Percentiles rank a stretch among this genome's conserved stretches.
Conservation (phyloP, 2,329 filamentous ascomycete genomes). For the Ascochyta rabiei region DNA sequence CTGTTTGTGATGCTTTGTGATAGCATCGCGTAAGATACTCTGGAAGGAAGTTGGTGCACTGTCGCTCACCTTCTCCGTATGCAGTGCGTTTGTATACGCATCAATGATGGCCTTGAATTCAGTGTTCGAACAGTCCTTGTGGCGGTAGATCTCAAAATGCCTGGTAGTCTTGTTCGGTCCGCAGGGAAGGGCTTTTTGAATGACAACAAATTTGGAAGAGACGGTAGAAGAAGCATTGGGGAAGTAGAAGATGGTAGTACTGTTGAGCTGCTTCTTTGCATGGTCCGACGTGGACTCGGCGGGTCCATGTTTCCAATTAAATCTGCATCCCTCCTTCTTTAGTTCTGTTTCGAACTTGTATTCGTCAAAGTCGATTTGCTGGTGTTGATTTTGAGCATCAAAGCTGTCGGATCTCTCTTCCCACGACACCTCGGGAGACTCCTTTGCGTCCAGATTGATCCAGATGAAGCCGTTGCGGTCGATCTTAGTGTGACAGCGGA, state of each 20-base stretch:
- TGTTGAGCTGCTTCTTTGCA: neutral
- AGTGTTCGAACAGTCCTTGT: conserved; percentile 62
- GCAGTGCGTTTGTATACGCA: conserved; percentile 65
- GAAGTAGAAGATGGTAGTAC: neutral
- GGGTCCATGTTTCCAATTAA: conserved; percentile 3
- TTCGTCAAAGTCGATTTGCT: neutral
- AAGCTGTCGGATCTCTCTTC: conserved; percentile 16
- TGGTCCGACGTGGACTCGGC: neutral
- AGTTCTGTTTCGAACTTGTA: neutral
- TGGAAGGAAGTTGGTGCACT: neutral
- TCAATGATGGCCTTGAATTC: conserved; percentile 61
- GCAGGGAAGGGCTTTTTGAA: neutral
- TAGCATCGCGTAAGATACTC: neutral
- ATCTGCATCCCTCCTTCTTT: neutral
- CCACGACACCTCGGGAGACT: conserved; percentile 23
- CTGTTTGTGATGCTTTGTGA: conserved; percentile 3
- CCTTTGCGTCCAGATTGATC: conserved; percentile 38
- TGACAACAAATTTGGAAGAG: neutral
- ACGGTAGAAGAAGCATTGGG: neutral
- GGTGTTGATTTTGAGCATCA: neutral
- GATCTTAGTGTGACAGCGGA: conserved; percentile 36
- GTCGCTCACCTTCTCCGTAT: neutral
- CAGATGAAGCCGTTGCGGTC: conserved; percentile 41
- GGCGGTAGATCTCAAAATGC: conserved; percentile 62
- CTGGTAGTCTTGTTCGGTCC: neutral